Evolutionary conservation across 352 stramenopile species (phyloP), one percentile per base, ranked within the genome.

Genomic region (Hyphochytrium catenoides): DNA sequence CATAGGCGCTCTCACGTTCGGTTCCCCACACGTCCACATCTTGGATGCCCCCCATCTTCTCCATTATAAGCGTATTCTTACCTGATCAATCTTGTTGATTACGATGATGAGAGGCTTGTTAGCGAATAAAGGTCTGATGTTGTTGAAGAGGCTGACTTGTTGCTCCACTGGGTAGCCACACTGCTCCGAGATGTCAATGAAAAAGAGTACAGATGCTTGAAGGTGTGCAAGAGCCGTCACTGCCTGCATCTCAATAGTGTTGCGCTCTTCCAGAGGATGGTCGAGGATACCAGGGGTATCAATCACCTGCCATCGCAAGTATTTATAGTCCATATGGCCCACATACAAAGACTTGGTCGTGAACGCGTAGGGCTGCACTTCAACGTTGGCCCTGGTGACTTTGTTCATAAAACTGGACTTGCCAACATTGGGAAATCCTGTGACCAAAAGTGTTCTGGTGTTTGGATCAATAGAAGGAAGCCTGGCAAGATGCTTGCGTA

Each of bases 401-500:
- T 97, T 99, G 74, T 99, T 99, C 91, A 99, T 98, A 58, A 99
- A 99, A 51, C 74, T 95, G 18, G 76, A 95, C 62, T 99, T 99
- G 37, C 92, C 92, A n/a, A 99, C 92, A 52, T 99, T 99, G 17
- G 92, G 92, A 52, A 91, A 98, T 27, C 92, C 92, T 42, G 83
- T 96, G 50, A 98, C 78, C 11, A 99, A 63, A 31, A 99, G 56
- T 21, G 91, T 99, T 29, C 91, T 75, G 20, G 91, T 97, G 53
- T 95, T 97, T 11, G 92, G 92, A 63, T 99, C 90, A 40, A 99
- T 89, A 8, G 88, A 91, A 31, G 92, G 92, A 41, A 99, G 63
- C 62, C 92, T 85, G 30, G 76, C 94, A 48, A 99, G 68, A 53
- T 99, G 92, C 65, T 98, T 98, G 38, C 92, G 68, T 44, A 95